These are phyloP conservation scores for Aspergillus clavatus DNA, from an alignment of 2,329 filamentous ascomycete genomes.

Conservation along the genomic window DNA sequence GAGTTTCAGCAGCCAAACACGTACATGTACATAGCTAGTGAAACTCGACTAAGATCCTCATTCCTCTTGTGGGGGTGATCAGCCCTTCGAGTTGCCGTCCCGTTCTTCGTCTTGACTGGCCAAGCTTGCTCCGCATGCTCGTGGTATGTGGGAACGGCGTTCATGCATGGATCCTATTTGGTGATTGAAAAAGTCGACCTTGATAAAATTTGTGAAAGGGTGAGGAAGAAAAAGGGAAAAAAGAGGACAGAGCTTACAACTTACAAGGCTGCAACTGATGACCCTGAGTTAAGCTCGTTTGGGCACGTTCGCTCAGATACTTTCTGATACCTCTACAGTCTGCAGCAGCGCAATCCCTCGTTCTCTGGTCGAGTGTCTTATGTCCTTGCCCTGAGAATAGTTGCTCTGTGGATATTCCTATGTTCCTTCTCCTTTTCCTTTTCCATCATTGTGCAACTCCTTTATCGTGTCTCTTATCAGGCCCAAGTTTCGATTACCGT, in stretches of 20 bases:
- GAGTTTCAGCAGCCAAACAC: neutral
- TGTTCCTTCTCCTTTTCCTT: neutral
- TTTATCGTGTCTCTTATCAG: neutral
- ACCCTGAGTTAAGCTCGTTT: neutral
- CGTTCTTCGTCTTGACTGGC: conserved; percentile 11
- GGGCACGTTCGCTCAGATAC: neutral
- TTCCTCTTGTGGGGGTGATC: conserved; percentile 23
- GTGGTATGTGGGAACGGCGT: conserved; percentile 5
- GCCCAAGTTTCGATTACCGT: neutral
- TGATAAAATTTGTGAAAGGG: neutral
- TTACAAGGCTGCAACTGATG: neutral
- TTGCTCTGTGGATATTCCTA: conserved; percentile 14
- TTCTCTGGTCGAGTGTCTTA: neutral
- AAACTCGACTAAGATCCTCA: conserved; percentile 17
- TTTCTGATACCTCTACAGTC: neutral
- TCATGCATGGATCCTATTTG: neutral
- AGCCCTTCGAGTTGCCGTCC: conserved; percentile 21
- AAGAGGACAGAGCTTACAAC: no score
- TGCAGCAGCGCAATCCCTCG: no score
- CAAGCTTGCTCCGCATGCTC: conserved; percentile 16
- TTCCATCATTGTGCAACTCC: neutral
- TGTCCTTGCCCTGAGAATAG: conserved; percentile 5
- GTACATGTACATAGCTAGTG: conserved; percentile 3
- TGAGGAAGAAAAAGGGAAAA: neutral
- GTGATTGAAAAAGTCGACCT: neutral